phyloP scores from a whole-genome alignment of 495 filamentous ascomycete species.

The Podospora australis region DNA sequence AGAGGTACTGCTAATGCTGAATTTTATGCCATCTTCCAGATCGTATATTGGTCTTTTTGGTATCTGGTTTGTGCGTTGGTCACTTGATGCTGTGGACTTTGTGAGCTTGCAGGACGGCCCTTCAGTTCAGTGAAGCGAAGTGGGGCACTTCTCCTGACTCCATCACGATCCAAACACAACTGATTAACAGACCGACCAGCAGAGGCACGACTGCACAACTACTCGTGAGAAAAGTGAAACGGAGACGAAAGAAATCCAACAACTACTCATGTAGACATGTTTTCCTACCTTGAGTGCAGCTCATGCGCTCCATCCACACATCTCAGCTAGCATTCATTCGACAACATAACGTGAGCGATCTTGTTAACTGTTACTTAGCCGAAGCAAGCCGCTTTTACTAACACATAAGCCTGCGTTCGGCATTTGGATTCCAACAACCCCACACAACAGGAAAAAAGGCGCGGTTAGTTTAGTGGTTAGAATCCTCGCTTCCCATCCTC shows the following conservation, averaged over 20 bases:
- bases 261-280: background rate
- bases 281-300: background rate
- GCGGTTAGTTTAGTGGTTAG: conserved; percentile 23
- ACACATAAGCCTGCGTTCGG: background rate
- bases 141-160: no score
- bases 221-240: background rate
- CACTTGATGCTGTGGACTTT: no score
- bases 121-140: no score
- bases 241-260: background rate
- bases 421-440: background rate
- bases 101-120: no score
- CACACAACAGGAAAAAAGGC: conserved; percentile 4
- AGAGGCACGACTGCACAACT: no score
- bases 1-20: background rate
- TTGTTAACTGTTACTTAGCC: no score
- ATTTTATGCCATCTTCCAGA: background rate
- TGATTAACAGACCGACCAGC: no score
- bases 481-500: conserved; percentile 20
- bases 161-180: no score
- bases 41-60: no score
- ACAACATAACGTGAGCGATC: no score
- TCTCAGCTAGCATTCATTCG: no score
- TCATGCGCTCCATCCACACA: background rate
- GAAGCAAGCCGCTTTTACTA: background rate
- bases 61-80: no score